Conservation (phyloP, 2,329 filamentous ascomycete genomes). For the Lachnellula arida region DNA sequence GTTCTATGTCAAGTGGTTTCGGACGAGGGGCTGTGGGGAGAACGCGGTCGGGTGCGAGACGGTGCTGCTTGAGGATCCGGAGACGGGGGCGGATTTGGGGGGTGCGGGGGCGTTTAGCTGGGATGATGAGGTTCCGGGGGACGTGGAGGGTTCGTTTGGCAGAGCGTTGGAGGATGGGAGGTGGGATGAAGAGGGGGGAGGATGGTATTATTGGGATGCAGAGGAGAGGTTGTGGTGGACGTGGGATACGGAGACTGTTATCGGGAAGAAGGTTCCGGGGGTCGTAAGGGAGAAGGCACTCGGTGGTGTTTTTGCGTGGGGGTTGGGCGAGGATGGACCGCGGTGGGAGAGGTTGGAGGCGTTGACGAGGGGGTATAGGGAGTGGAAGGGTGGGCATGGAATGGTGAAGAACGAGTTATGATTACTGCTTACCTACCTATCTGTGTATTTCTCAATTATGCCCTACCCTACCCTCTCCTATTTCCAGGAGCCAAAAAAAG, state of each 20-base stretch:
- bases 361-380: conserved; percentile 29
- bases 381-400: not conserved
- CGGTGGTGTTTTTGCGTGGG: conserved; percentile 73
- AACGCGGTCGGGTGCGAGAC: conserved; percentile 49
- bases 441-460: not conserved
- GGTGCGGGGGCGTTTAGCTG: conserved; percentile 56
- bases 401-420: conserved; percentile 4
- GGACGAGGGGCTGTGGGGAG: conserved; percentile 38
- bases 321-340: conserved; percentile 60
- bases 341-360: conserved; percentile 41
- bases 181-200: conserved; percentile 55
- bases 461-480: no score
- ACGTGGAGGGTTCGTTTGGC: conserved; percentile 53
- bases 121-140: conserved; percentile 48
- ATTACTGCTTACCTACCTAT: no score
- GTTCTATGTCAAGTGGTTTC: conserved; percentile 65
- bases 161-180: conserved; percentile 47
- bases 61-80: conserved; percentile 51
- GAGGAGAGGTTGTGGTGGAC: conserved; percentile 63
- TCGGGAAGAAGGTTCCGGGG: conserved; percentile 56
- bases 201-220: conserved; percentile 64
- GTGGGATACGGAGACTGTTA: conserved; percentile 61
- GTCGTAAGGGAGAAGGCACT: conserved; percentile 53
- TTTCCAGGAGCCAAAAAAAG: no score
- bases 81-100: conserved; percentile 53